Percentiles rank a stretch among this genome's conserved stretches.
phyloP scores from a whole-genome alignment of 768 basidiomycete species.

The Podaxis carcinomalis region DNA sequence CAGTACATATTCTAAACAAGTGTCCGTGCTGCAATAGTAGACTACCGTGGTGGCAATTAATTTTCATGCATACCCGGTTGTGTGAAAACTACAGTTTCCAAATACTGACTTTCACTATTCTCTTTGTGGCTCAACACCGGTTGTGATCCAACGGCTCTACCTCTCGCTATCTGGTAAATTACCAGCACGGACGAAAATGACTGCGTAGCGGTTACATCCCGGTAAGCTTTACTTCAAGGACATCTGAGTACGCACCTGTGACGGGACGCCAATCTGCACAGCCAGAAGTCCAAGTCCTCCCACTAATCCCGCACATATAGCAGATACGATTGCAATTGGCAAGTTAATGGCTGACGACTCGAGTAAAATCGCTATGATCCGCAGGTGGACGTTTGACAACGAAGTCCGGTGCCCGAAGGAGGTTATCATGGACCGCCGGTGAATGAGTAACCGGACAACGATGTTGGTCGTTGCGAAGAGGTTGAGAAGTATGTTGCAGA shows the following conservation, averaged over 20 bases:
- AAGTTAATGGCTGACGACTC: neutral
- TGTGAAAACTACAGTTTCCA: neutral
- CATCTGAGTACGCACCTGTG: neutral
- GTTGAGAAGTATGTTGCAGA: slow-evolving; percentile 1
- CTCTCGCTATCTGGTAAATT: slow-evolving; percentile 5
- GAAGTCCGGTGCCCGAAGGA: neutral
- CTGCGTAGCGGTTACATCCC: neutral
- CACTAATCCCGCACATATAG: neutral
- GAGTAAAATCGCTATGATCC: neutral
- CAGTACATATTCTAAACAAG: too few relatives aligned
- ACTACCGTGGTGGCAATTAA: neutral
- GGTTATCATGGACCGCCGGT: neutral
- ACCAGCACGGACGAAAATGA: neutral
- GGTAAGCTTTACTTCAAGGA: too few relatives aligned
- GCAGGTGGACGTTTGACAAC: neutral
- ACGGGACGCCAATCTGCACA: neutral
- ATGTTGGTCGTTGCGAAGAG: slow-evolving; percentile 1
- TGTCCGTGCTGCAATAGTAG: too few relatives aligned
- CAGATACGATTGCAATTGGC: neutral
- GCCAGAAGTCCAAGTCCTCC: neutral
- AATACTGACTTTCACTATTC: neutral
- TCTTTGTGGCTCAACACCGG: neutral
- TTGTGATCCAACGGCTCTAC: neutral
- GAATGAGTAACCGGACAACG: neutral
- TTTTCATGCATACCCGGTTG: neutral